Conservation (phyloP, 2,329 filamentous ascomycete species). For the Magnaporthiopsis rhizophila region DNA sequence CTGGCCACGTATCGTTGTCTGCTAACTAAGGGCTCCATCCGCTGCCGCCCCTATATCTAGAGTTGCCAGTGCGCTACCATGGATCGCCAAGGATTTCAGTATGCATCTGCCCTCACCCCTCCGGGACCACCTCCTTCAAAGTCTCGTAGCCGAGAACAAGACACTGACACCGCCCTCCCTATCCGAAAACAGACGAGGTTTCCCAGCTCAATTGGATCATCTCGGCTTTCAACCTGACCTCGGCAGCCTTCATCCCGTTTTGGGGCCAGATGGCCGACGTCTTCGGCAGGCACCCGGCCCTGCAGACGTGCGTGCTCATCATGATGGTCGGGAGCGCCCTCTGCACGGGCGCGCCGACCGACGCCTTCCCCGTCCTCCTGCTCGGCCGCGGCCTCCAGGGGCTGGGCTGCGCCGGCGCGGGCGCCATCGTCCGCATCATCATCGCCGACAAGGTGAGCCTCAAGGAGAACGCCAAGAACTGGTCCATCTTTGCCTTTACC, state of each 20-base stretch:
- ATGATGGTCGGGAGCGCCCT: conserved; percentile 54
- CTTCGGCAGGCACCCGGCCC: conserved; percentile 52
- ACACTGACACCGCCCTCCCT: too few relatives aligned
- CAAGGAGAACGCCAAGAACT: conserved; percentile 53
- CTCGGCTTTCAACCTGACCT: conserved; percentile 59
- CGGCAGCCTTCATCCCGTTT: conserved; percentile 57
- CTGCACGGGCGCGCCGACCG: conserved; percentile 47
- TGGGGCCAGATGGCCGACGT: conserved; percentile 58
- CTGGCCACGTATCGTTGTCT: not conserved
- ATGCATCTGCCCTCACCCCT: conserved; percentile 14
- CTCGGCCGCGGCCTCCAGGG: conserved; percentile 57
- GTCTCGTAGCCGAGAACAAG: too few relatives aligned
- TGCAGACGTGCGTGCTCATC: conserved; percentile 47
- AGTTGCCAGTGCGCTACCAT: conserved; percentile 49
- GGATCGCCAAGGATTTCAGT: conserved; percentile 59
- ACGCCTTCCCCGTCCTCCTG: conserved; percentile 49
- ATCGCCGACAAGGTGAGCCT: conserved; percentile 56
- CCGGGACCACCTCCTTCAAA: too few relatives aligned
- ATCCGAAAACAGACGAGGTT: conserved; percentile 38
- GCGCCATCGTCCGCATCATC: conserved; percentile 51
- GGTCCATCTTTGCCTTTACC: conserved; percentile 51
- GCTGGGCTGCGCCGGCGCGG: conserved; percentile 51
- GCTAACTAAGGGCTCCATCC: not conserved
- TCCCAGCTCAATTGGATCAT: conserved; percentile 61
- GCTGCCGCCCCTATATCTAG: conserved; percentile 3